Conservation (phyloP, 305 asterid genomes). For the Striga hermonthica region DNA sequence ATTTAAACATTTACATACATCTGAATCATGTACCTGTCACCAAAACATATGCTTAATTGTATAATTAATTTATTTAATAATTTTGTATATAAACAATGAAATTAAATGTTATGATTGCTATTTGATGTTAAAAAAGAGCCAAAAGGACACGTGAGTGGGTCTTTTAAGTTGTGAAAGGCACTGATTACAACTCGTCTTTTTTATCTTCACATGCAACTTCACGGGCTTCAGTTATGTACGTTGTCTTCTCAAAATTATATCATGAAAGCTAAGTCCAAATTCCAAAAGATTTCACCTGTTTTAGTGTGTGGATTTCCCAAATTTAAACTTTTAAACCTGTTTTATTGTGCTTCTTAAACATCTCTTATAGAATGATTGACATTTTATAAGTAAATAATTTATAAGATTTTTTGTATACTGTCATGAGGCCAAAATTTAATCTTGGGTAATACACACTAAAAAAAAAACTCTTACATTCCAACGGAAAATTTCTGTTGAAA, state of each 20-base stretch:
- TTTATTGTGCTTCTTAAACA: too few species aligned
- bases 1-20: neutral
- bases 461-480: too few species aligned
- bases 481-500: too few species aligned
- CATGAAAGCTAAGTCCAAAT: slow-evolving; percentile 29
- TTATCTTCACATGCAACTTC: slow-evolving; percentile 76
- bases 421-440: too few species aligned
- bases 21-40: neutral
- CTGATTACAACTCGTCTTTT: slow-evolving; percentile 1
- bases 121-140: slow-evolving; percentile 33
- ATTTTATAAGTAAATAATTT: too few species aligned
- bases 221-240: slow-evolving; percentile 62
- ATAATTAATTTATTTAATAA: neutral
- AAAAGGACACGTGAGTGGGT: slow-evolving; percentile 73
- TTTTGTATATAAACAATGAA: neutral
- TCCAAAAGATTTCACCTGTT: neutral
- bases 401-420: too few species aligned
- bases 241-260: slow-evolving; percentile 57
- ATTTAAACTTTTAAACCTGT: too few species aligned
- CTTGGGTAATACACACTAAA: too few species aligned
- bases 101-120: slow-evolving; percentile 2
- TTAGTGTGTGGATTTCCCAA: neutral
- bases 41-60: neutral
- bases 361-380: too few species aligned
- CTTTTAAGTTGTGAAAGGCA: slow-evolving; percentile 33